These are phyloP conservation scores for Eutrema heterophyllum DNA, from an alignment of 345 rosid genomes.

Conservation along the genomic window DNA sequence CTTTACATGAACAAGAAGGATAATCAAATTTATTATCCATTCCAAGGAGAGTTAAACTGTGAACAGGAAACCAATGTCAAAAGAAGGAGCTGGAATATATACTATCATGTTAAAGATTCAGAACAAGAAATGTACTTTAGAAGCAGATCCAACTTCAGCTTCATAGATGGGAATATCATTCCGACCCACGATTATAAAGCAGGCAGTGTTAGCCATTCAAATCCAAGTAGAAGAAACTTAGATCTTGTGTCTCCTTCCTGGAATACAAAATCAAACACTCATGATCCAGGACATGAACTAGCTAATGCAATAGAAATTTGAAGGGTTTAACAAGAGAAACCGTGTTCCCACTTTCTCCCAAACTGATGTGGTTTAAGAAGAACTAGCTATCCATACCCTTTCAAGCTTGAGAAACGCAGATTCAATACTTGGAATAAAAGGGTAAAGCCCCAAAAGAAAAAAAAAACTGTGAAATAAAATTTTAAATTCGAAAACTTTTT, in stretches of 20 bases:
- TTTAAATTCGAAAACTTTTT: too few relatives aligned
- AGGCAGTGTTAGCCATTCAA: constrained; percentile 76
- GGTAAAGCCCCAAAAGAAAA: too few relatives aligned
- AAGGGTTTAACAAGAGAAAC: not conserved
- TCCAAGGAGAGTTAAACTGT: not conserved
- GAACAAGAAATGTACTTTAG: constrained; percentile 46
- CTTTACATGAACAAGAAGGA: not conserved
- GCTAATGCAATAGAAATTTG: not conserved
- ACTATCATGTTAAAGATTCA: not conserved
- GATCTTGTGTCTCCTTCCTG: not conserved
- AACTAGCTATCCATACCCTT: too few relatives aligned
- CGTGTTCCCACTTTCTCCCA: too few relatives aligned
- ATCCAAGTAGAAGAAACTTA: not conserved
- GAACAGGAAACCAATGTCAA: not conserved
- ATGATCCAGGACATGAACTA: not conserved
- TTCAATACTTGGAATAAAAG: too few relatives aligned
- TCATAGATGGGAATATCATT: constrained; percentile 92
- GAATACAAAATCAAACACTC: not conserved
- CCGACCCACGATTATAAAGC: constrained; percentile 78
- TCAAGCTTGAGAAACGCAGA: too few relatives aligned
- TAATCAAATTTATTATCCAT: not conserved
- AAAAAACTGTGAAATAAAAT: too few relatives aligned
- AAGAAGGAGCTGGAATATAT: not conserved
- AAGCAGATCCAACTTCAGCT: constrained; percentile 89
- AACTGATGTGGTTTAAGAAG: too few relatives aligned